Evolutionary conservation across 2,329 filamentous ascomycete species (phyloP).

Genomic region (Dothideomycetes sp.): DNA sequence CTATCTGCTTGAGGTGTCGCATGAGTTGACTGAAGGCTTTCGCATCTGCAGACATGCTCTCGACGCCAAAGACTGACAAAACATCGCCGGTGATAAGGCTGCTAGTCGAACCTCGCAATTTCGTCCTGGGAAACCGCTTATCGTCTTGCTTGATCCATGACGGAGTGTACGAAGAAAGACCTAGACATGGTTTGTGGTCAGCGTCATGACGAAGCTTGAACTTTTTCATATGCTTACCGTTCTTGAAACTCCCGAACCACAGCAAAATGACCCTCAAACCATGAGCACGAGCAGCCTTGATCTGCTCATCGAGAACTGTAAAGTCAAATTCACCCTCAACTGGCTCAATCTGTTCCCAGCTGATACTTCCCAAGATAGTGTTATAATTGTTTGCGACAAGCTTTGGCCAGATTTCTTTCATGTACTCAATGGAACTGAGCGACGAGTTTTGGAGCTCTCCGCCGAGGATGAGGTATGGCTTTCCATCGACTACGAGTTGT

Average conservation of each 20-base stretch:
- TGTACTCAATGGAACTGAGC: conserved; percentile 36
- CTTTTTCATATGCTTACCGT: conserved; percentile 29
- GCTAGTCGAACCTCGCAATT: conserved; percentile 23
- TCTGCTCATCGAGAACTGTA: conserved; percentile 32
- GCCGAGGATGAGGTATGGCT: conserved; percentile 37
- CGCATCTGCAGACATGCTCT: conserved; percentile 29
- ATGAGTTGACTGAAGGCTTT: conserved; percentile 33
- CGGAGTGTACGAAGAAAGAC: conserved; percentile 31
- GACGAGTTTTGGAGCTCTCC: conserved; percentile 42
- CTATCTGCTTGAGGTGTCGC: conserved; percentile 35
- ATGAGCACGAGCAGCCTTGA: conserved; percentile 30
- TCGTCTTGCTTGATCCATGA: conserved; percentile 30
- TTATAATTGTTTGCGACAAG: conserved; percentile 35
- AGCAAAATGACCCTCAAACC: conserved; percentile 34
- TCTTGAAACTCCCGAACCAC: conserved; percentile 43
- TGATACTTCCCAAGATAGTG: conserved; percentile 37
- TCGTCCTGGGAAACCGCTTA: conserved; percentile 25
- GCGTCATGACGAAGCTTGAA: neutral
- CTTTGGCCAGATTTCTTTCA: conserved; percentile 37
- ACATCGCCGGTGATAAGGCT: conserved; percentile 25
- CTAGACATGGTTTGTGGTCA: conserved; percentile 12
- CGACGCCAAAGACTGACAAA: conserved; percentile 31
- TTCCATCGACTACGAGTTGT: conserved; percentile 37
- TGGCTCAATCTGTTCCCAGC: conserved; percentile 41
- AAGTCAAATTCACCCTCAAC: conserved; percentile 37